phyloP scores from a whole-genome alignment of 306 rosid genomes.

The Nissolia schottii region DNA sequence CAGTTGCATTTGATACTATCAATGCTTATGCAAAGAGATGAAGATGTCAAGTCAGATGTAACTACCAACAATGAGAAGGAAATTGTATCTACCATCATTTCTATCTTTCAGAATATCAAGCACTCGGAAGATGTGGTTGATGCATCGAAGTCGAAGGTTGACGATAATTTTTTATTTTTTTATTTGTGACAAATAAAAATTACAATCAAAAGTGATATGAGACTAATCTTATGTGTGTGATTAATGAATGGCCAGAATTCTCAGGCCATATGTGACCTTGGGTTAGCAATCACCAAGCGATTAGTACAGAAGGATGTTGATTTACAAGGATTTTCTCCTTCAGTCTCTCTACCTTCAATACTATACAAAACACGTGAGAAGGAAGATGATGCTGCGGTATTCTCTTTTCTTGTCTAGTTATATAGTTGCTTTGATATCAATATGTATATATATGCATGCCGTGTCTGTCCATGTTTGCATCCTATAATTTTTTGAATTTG shows the following conservation, averaged over 20 bases:
- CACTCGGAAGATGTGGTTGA: slow-evolving; percentile 69
- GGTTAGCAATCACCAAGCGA: slow-evolving; percentile 73
- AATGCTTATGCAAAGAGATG: slow-evolving; percentile 75
- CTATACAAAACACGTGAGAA: slow-evolving; percentile 69
- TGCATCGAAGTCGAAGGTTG: slow-evolving; percentile 81
- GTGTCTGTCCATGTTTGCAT: too few species aligned
- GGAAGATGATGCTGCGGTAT: slow-evolving; percentile 63
- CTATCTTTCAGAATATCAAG: slow-evolving; percentile 78
- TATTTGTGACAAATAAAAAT: not conserved
- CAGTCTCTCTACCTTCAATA: slow-evolving; percentile 58
- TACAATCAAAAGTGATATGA: slow-evolving; percentile 1
- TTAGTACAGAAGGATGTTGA: slow-evolving; percentile 53
- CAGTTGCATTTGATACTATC: slow-evolving; percentile 74
- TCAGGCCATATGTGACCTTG: slow-evolving; percentile 91
- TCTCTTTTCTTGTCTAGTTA: slow-evolving; percentile 25
- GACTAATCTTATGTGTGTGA: slow-evolving; percentile 30
- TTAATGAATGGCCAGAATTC: slow-evolving; percentile 71
- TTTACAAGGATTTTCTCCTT: slow-evolving; percentile 44
- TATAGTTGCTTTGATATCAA: too few species aligned
- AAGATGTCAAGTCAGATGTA: slow-evolving; percentile 67
- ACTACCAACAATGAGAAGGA: slow-evolving; percentile 50
- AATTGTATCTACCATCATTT: slow-evolving; percentile 44
- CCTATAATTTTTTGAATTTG: too few species aligned
- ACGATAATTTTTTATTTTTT: not conserved
- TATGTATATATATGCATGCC: too few species aligned